These are phyloP conservation scores for Pyrenophora graminea DNA, from an alignment of 2,329 filamentous ascomycete genomes.

Conservation along the genomic window DNA sequence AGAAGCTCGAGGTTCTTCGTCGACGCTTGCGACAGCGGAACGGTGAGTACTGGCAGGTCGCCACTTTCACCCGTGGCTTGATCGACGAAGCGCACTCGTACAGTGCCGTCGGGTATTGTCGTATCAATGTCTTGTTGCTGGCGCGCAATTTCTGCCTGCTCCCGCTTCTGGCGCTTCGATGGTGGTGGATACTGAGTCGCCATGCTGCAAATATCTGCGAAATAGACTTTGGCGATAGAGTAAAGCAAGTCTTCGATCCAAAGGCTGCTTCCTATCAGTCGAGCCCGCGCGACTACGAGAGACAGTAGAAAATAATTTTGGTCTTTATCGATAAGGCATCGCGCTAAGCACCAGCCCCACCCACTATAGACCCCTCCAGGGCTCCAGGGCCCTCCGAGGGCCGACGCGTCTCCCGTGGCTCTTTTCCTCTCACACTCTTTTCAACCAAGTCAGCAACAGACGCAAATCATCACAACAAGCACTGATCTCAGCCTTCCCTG, in stretches of 20 bases:
- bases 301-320: constrained; percentile 24
- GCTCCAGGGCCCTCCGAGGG: not conserved
- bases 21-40: constrained; percentile 81
- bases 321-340: constrained; percentile 32
- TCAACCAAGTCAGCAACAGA: constrained; percentile 1
- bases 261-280: not conserved
- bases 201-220: constrained; percentile 57
- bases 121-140: constrained; percentile 75
- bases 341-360: constrained; percentile 17
- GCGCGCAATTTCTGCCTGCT: constrained; percentile 70
- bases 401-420: too few species aligned
- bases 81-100: constrained; percentile 87
- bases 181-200: constrained; percentile 81
- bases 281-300: constrained; percentile 3
- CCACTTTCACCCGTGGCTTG: constrained; percentile 70
- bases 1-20: constrained; percentile 89
- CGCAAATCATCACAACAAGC: constrained; percentile 16
- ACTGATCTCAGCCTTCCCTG: constrained; percentile 19
- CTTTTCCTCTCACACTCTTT: not conserved
- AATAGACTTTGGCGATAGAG: not conserved
- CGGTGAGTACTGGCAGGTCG: constrained; percentile 68
- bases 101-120: constrained; percentile 69
- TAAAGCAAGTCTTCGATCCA: not conserved
- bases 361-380: too few species aligned
- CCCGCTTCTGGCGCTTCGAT: constrained; percentile 83